Conservation (phyloP, 2,329 filamentous ascomycete species). For the Penicillium thymicola region DNA sequence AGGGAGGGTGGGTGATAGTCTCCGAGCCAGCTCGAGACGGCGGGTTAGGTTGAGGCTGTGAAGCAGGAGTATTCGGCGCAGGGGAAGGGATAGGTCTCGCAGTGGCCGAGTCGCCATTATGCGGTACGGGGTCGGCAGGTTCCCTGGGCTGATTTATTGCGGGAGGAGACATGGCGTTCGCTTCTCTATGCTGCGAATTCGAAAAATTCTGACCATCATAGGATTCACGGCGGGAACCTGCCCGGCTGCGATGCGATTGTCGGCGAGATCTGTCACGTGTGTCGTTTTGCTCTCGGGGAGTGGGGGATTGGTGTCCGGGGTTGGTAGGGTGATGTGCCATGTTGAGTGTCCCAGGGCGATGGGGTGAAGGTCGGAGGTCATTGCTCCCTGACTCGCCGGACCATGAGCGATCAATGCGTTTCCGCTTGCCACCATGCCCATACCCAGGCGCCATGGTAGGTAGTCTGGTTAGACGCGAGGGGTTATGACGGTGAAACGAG, state of each 20-base stretch:
- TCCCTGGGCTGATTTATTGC: slow-evolving; percentile 29
- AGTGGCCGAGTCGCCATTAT: slow-evolving; percentile 26
- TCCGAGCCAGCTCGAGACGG: slow-evolving; percentile 21
- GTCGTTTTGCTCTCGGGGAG: slow-evolving; percentile 37
- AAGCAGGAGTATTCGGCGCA: slow-evolving; percentile 18
- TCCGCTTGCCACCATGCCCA: slow-evolving; percentile 53
- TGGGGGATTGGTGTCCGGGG: slow-evolving; percentile 36
- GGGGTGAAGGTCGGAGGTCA: slow-evolving; percentile 46
- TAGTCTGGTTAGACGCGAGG: slow-evolving; percentile 26
- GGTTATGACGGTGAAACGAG: slow-evolving; percentile 26
- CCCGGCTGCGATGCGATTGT: slow-evolving; percentile 38
- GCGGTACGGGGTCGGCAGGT: slow-evolving; percentile 26
- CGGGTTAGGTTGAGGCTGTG: slow-evolving; percentile 20
- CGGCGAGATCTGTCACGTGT: slow-evolving; percentile 39
- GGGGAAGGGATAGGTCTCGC: slow-evolving; percentile 20
- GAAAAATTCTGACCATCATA: slow-evolving; percentile 37
- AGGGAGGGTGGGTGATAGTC: slow-evolving; percentile 15
- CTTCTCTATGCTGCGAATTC: slow-evolving; percentile 23
- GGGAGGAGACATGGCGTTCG: slow-evolving; percentile 32
- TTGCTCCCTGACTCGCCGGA: slow-evolving; percentile 41
- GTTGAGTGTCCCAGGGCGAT: slow-evolving; percentile 47
- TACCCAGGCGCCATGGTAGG: slow-evolving; percentile 50
- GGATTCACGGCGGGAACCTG: slow-evolving; percentile 32
- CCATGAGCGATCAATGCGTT: slow-evolving; percentile 48
- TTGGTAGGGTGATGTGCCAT: slow-evolving; percentile 50